Evolutionary conservation across 2,329 filamentous ascomycete species (phyloP).

Genomic region (Colletotrichum sp.): DNA sequence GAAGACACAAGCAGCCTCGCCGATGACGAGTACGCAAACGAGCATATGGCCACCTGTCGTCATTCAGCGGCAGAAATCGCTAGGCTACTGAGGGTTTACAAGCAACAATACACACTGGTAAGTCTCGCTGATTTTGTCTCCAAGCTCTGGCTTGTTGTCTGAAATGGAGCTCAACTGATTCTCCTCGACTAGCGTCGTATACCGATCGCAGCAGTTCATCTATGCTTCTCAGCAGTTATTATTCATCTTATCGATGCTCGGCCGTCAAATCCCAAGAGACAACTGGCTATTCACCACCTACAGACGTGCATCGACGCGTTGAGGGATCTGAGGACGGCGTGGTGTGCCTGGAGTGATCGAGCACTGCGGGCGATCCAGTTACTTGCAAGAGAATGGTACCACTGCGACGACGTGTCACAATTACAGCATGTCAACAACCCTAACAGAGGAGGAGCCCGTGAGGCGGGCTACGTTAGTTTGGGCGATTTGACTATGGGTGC

Average conservation of each 20-base stretch:
- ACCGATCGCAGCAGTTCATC: constrained; percentile 24
- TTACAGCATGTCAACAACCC: not conserved
- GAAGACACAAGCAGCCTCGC: not conserved
- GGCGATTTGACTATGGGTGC: not conserved
- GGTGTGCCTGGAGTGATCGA: constrained; percentile 21
- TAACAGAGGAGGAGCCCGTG: not conserved
- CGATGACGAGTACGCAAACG: not conserved
- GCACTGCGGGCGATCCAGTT: constrained; percentile 15
- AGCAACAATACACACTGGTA: constrained; percentile 26
- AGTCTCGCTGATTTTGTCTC: too few relatives aligned
- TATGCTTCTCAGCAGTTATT: constrained; percentile 20
- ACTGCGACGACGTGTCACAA: constrained; percentile 14
- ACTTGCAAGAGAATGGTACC: constrained; percentile 23
- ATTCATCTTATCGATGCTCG: constrained; percentile 25
- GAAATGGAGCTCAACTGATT: too few relatives aligned
- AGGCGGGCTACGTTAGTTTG: not conserved
- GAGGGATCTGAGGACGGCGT: constrained; percentile 17
- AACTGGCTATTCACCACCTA: constrained; percentile 15
- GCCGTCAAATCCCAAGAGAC: constrained; percentile 4
- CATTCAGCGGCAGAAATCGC: constrained; percentile 25
- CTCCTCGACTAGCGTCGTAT: constrained; percentile 9
- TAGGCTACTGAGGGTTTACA: constrained; percentile 22
- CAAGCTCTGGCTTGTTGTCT: too few relatives aligned
- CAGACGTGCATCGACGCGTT: constrained; percentile 19
- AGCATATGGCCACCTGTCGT: constrained; percentile 23